Evolutionary conservation across 306 rosid species (phyloP).

Genomic region (Fragaria ananassa): DNA sequence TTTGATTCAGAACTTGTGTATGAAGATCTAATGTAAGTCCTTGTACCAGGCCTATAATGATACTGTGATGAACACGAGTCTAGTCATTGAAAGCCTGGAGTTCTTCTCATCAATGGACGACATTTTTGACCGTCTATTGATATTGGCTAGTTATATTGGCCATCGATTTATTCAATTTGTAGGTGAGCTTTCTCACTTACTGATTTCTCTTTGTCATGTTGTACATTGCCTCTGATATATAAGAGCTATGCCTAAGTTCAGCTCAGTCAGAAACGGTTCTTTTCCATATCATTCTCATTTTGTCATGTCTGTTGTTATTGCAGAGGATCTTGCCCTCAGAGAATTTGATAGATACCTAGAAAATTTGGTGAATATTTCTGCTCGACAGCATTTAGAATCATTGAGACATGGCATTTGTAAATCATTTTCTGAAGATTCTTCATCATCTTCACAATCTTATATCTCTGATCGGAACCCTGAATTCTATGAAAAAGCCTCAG

Average conservation of each 20-base stretch:
- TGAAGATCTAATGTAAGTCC: conserved; percentile 16
- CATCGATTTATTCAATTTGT: conserved; percentile 42
- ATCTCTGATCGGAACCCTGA: conserved; percentile 26
- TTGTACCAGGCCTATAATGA: conserved; percentile 40
- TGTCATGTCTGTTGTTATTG: conserved; percentile 28
- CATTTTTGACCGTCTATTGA: conserved; percentile 43
- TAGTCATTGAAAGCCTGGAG: conserved; percentile 20
- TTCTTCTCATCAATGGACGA: conserved; percentile 46
- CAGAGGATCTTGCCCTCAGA: conserved; percentile 66
- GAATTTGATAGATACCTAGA: conserved; percentile 39
- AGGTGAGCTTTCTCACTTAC: conserved; percentile 36
- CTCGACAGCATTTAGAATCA: conserved; percentile 28
- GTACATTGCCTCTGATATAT: not conserved
- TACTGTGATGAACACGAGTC: conserved; percentile 23
- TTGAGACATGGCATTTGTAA: conserved; percentile 18
- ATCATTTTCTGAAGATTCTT: conserved; percentile 25
- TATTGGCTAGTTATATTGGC: conserved; percentile 50
- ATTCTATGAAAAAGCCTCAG: conserved; percentile 31
- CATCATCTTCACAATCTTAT: conserved; percentile 28
- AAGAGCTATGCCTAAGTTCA: not conserved
- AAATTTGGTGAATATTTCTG: conserved; percentile 25
- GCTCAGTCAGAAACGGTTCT: not conserved
- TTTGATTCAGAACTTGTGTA: not conserved
- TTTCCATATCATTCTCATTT: conserved; percentile 2
- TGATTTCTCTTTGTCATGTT: not conserved